Evolutionary conservation across 495 filamentous ascomycete species (phyloP).

Genomic region (Geoglossum glabrum): DNA sequence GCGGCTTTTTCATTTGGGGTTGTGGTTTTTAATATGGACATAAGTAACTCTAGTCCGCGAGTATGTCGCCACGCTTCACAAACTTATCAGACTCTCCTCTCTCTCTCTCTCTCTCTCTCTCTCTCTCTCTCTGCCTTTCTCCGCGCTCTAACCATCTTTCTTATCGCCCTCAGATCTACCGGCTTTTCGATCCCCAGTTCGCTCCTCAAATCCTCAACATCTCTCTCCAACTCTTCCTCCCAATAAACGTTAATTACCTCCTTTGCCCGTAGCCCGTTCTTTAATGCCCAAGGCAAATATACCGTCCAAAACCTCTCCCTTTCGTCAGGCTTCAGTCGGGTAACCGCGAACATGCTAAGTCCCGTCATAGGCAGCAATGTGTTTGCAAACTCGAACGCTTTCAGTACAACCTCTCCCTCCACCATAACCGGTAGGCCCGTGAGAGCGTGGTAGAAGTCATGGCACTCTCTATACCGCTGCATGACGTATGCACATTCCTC

Average conservation of each 20-base stretch:
- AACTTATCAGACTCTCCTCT: not conserved
- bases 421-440: conserved; percentile 80
- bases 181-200: conserved; percentile 72
- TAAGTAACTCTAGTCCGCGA: not conserved
- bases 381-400: conserved; percentile 70
- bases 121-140: conserved; percentile 42
- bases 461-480: conserved; percentile 93
- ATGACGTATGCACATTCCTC: conserved; percentile 94
- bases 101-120: conserved; percentile 6
- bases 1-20: not conserved
- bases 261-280: conserved; percentile 53
- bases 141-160: conserved; percentile 46
- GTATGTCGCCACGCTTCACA: not conserved
- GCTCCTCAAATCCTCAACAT: conserved; percentile 53
- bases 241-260: conserved; percentile 96
- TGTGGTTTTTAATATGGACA: too few species aligned
- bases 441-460: conserved; percentile 96
- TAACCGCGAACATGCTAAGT: conserved; percentile 46
- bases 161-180: conserved; percentile 67
- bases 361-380: conserved; percentile 91
- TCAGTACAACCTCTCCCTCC: conserved; percentile 95
- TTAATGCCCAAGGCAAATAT: conserved; percentile 80
- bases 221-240: conserved; percentile 82
- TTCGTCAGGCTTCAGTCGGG: conserved; percentile 58
- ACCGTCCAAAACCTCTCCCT: conserved; percentile 46